Percentiles rank a stretch among this genome's conserved stretches.
Conservation (phyloP, 2,329 filamentous ascomycete genomes). For the Pestalotiopsis sp. region DNA sequence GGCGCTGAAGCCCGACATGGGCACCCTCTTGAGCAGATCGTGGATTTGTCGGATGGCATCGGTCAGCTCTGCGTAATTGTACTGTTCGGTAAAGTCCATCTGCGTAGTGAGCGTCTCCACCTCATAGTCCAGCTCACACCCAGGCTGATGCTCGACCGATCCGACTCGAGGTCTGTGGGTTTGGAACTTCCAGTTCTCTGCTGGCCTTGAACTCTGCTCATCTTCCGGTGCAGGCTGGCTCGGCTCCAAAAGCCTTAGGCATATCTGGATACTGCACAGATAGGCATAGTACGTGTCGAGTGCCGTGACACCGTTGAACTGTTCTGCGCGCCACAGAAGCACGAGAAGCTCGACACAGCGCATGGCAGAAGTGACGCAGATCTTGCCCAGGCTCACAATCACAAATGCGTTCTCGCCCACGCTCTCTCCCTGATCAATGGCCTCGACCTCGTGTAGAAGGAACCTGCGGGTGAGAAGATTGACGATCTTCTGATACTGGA, state of each 20-base stretch:
- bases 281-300: constrained; percentile 24
- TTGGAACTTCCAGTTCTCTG: constrained; percentile 4
- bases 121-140: constrained; percentile 9
- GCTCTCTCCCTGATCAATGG: constrained; percentile 7
- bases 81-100: constrained; percentile 14
- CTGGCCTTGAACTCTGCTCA: no score
- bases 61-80: constrained; percentile 19
- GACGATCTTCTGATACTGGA: constrained; percentile 27
- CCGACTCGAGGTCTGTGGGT: constrained; percentile 12
- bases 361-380: constrained; percentile 24
- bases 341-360: constrained; percentile 20
- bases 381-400: constrained; percentile 17
- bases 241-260: constrained; percentile 21
- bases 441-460: constrained; percentile 21
- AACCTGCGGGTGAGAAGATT: constrained; percentile 29
- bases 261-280: constrained; percentile 21
- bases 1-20: constrained; percentile 25
- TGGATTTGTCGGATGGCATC: constrained; percentile 18
- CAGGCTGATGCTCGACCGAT: constrained; percentile 4
- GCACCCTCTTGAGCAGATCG: constrained; percentile 21
- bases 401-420: constrained; percentile 19
- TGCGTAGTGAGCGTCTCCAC: constrained; percentile 1
- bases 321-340: constrained; percentile 18
- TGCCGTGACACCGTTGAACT: constrained; percentile 23
- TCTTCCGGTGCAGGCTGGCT: not conserved